Base-by-base conservation (phyloP, 2,329 filamentous ascomycete species). In the Nannizziopsis barbatae region DNA sequence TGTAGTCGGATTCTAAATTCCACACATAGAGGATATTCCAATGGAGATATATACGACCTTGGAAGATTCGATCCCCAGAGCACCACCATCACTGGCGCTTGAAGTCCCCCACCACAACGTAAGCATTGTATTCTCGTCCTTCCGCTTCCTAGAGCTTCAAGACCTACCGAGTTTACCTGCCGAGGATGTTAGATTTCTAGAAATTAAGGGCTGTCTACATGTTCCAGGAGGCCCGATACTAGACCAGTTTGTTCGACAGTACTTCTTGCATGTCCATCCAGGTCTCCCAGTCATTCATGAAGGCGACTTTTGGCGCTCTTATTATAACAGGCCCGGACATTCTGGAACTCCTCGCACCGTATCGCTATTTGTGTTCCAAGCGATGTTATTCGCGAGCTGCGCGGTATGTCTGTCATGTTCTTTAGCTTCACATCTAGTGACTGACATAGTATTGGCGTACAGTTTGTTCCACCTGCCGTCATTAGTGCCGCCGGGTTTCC, bases 181-280 rank as follows among this genome's bases (percentile, higher is more conserved):
- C 0, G 69, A 73, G 53, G 72, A 75, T 54, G 64, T 73, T 51
- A 69, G 68, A 50, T 74, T 69, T 51, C 61, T 75, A 32, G 65
- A 69, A 42, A 61, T 66, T 1, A 71, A 75, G 51, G 68, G 69
- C 3, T 74, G 71, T 52, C 60, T 75, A 1, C 64, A 65, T 14
- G 58, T 75, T 5, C 73, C 72, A 0, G 67, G 63, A 0, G 60
- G 63, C 17, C 50, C 60, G 0, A 60, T 71, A 1, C 58, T 74
- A 0, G 68, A 74, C 45, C 70, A 73, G 43, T 74, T 76, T 50
- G 62, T 75, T 3, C 65, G 69, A 1, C 53, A 57, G 12, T 65
- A 63, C 30, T 64, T 65, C 43, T 53, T 57, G 18, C 55, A 58
- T 12, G 53, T 64, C 3, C 62, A 65, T 45, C 61, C 61, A 1